These are phyloP conservation scores for Gossypium trilobum DNA, from an alignment of 441 rosid genomes.

Conservation along the genomic window DNA sequence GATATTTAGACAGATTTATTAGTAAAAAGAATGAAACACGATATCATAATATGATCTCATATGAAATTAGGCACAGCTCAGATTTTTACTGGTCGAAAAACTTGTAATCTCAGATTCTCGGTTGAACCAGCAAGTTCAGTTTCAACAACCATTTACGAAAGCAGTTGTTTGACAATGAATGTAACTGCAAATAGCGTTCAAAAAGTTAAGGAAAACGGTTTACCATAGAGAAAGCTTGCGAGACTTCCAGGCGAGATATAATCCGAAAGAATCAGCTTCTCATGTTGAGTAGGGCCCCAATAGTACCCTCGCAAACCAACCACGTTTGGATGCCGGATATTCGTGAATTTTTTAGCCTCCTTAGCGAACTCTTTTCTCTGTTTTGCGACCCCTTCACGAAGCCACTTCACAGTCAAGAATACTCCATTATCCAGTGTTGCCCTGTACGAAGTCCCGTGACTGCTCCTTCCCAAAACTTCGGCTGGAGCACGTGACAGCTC, in stretches of 20 bases:
- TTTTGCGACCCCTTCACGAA: constrained; percentile 96
- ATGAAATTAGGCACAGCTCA: not conserved
- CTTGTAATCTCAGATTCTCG: not conserved
- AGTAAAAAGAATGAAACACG: constrained; percentile 5
- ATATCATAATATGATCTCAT: not conserved
- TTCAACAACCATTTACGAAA: not conserved
- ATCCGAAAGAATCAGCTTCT: constrained; percentile 94
- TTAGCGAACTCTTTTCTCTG: constrained; percentile 88
- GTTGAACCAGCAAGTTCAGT: not conserved
- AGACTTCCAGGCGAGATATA: constrained; percentile 92
- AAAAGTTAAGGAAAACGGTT: constrained; percentile 20
- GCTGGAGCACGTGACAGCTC: constrained; percentile 95
- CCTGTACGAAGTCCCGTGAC: constrained; percentile 95
- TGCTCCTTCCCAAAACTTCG: constrained; percentile 92
- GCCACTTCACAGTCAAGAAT: constrained; percentile 87
- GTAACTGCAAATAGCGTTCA: not conserved
- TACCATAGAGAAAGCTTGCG: constrained; percentile 93
- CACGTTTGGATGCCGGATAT: constrained; percentile 93
- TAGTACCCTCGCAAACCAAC: constrained; percentile 92
- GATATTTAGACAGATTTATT: not conserved
- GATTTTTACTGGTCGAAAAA: too few relatives aligned
- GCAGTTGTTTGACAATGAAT: not conserved
- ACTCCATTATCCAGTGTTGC: constrained; percentile 84
- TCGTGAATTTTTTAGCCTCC: constrained; percentile 88
- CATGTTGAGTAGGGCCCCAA: constrained; percentile 98